A percentile compares a stretch with the other conserved stretches of the same genome.
Evolutionary conservation across 106 monocot genomes (phyloP).

Genomic region (Phalaenopsis aphrodite): DNA sequence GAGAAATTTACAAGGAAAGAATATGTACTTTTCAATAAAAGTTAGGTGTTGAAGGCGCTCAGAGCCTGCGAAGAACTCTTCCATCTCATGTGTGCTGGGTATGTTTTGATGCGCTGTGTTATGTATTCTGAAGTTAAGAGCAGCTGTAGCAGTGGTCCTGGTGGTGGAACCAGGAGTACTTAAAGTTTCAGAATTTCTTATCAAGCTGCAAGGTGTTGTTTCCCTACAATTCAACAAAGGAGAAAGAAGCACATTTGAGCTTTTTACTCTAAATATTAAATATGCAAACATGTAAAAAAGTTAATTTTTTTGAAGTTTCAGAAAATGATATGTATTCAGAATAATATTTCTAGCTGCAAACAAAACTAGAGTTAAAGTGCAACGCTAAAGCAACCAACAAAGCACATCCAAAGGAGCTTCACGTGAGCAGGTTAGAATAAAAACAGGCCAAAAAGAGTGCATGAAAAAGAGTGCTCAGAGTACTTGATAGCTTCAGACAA

Average conservation of each 20-base stretch:
- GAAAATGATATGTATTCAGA: not conserved
- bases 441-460: not conserved
- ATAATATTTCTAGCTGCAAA: not conserved
- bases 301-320: not conserved
- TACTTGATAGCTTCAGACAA: not conserved
- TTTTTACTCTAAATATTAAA: not conserved
- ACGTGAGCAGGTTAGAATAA: not conserved
- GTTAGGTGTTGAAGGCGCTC: conserved; percentile 50
- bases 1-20: not conserved
- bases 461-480: not conserved
- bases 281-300: not conserved
- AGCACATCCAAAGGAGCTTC: not conserved
- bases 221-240: conserved; percentile 38
- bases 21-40: conserved; percentile 64
- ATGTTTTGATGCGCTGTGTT: conserved; percentile 13
- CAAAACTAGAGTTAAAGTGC: not conserved
- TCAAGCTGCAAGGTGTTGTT: conserved; percentile 71
- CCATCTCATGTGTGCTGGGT: conserved; percentile 55
- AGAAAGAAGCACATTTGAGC: not conserved
- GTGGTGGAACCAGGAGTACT: conserved; percentile 64
- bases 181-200: conserved; percentile 38
- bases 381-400: not conserved
- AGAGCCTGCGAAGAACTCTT: conserved; percentile 67
- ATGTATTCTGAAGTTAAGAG: conserved; percentile 15
- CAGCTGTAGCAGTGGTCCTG: conserved; percentile 18